phyloP scores from a whole-genome alignment of 192 early-diverging fungal genomes.

The Rhizophagus clarus region DNA sequence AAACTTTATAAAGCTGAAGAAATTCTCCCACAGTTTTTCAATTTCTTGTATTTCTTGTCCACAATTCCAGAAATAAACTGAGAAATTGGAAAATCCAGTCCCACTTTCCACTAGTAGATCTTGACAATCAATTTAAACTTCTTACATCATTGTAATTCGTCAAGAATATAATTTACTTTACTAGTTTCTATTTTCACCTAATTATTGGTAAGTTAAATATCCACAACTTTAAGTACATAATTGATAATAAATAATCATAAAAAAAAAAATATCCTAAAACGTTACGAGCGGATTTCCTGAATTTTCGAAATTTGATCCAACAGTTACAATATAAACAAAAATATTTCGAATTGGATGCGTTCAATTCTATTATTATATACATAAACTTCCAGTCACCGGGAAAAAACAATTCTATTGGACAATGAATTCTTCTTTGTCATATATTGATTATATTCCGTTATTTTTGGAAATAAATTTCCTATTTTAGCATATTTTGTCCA shows the following conservation, averaged over 20 bases:
- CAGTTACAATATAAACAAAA: slow-evolving; percentile 9
- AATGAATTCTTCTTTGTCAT: neutral
- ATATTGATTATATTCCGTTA: neutral
- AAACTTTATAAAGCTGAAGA: no score
- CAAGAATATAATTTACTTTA: neutral
- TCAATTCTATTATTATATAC: neutral
- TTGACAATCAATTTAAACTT: neutral
- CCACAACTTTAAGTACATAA: neutral
- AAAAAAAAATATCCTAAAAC: neutral
- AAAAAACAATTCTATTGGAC: neutral
- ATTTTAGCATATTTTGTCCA: neutral
- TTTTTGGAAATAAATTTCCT: neutral
- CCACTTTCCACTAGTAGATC: neutral
- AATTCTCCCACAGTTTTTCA: no score
- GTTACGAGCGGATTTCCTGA: neutral
- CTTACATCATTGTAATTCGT: neutral
- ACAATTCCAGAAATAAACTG: neutral
- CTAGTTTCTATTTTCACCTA: neutral
- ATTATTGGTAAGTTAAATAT: neutral
- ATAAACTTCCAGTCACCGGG: neutral
- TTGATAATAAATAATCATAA: neutral
- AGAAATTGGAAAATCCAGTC: neutral
- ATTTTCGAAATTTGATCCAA: neutral
- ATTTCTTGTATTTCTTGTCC: neutral
- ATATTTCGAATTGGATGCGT: neutral